Evolutionary conservation across 805 yeast genomes (phyloP).

Genomic region (Metschnikowia koreensis): DNA sequence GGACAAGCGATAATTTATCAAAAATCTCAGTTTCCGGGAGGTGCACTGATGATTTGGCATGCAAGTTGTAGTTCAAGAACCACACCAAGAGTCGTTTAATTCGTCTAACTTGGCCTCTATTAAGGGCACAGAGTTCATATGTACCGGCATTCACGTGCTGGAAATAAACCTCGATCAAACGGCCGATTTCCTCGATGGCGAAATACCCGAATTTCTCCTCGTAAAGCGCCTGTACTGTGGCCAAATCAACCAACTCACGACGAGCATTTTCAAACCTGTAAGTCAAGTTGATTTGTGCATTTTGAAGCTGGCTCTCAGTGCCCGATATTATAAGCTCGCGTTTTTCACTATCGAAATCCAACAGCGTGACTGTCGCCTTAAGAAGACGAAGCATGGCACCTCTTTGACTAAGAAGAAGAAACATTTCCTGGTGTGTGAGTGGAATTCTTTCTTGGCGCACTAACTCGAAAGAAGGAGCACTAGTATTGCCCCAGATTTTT

Average conservation of each 20-base stretch:
- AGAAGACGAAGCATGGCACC: constrained; percentile 41
- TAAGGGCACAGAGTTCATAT: constrained; percentile 33
- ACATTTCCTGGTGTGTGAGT: constrained; percentile 38
- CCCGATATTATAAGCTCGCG: constrained; percentile 36
- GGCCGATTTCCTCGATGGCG: constrained; percentile 26
- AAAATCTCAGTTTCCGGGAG: constrained; percentile 15
- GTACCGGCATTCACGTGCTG: constrained; percentile 24
- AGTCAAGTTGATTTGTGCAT: constrained; percentile 43
- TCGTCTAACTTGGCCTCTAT: constrained; percentile 28
- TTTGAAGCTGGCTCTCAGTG: constrained; percentile 39
- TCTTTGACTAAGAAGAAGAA: constrained; percentile 37
- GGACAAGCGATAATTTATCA: constrained; percentile 18
- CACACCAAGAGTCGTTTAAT: constrained; percentile 40
- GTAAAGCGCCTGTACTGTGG: constrained; percentile 26
- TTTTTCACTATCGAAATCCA: constrained; percentile 33
- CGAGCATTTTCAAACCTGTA: constrained; percentile 27
- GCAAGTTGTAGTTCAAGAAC: constrained; percentile 36
- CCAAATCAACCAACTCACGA: constrained; percentile 32
- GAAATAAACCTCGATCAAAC: constrained; percentile 36
- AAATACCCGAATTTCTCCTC: constrained; percentile 27
- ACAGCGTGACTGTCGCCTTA: constrained; percentile 40
- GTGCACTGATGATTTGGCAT: constrained; percentile 19
- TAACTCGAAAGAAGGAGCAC: constrained; percentile 25
- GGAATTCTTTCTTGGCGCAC: constrained; percentile 32
- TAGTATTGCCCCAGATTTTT: constrained; percentile 33